Evolutionary conservation across 352 stramenopile species (phyloP).

Genomic region (Phytopythium mirpurense): DNA sequence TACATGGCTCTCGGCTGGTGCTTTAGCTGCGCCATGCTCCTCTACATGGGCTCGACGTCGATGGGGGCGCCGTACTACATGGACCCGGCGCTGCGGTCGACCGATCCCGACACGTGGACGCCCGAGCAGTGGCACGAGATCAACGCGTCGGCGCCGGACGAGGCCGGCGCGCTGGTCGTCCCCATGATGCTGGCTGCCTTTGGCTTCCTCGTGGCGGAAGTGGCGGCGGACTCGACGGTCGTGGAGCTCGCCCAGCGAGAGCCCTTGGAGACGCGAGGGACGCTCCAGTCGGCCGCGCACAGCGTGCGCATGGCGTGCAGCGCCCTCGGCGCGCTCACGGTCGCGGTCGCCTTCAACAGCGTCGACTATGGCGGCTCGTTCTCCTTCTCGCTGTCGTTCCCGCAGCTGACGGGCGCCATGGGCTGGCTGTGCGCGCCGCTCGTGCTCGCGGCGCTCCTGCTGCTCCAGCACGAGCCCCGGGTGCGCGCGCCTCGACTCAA

Average conservation of each 20-base stretch:
- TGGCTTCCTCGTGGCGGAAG: constrained; percentile 47
- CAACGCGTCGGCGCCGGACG: constrained; percentile 29
- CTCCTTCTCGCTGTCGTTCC: constrained; percentile 36
- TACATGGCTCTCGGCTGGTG: constrained; percentile 60
- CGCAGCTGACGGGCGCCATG: constrained; percentile 27
- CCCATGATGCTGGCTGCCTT: constrained; percentile 48
- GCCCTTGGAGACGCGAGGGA: constrained; percentile 38
- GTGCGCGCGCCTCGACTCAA: constrained; percentile 27
- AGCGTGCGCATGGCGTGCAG: constrained; percentile 39
- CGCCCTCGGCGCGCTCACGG: constrained; percentile 31
- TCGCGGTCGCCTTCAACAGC: constrained; percentile 36
- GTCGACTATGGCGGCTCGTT: constrained; percentile 40
- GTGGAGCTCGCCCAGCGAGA: constrained; percentile 55
- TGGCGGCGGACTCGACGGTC: constrained; percentile 44
- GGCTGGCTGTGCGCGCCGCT: constrained; percentile 32
- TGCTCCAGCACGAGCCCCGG: constrained; percentile 31
- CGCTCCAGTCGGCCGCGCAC: constrained; percentile 47
- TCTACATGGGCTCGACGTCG: constrained; percentile 25
- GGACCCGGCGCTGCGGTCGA: constrained; percentile 19
- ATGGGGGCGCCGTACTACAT: constrained; percentile 37
- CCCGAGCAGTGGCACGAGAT: constrained; percentile 24
- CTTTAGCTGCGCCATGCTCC: constrained; percentile 21
- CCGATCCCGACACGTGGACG: constrained; percentile 30
- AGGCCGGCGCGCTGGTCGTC: constrained; percentile 38
- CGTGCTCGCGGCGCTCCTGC: constrained; percentile 46